Evolutionary conservation across 768 basidiomycete genomes (phyloP).

Genomic region (Strobilomyces dryophilus): DNA sequence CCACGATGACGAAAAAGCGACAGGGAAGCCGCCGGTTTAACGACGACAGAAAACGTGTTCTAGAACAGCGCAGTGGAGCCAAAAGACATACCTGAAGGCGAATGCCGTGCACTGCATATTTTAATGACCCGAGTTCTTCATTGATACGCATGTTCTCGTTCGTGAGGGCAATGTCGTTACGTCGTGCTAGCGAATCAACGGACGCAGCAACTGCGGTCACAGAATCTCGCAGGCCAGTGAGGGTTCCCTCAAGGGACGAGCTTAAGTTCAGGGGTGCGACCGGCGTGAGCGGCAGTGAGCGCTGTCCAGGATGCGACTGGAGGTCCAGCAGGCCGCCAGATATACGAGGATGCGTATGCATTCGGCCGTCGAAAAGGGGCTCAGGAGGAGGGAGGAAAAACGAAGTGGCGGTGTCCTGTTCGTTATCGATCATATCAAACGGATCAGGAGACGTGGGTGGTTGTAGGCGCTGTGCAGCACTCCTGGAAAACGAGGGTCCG

Average conservation of each 20-base stretch:
- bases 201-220: conserved; percentile 55
- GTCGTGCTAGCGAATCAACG: conserved; percentile 56
- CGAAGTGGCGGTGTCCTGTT: conserved; percentile 23
- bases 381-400: conserved; percentile 28
- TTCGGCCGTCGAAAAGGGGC: conserved; percentile 20
- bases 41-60: not conserved
- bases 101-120: conserved; percentile 68
- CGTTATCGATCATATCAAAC: conserved; percentile 18
- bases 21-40: conserved; percentile 1
- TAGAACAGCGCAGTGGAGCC: conserved; percentile 4
- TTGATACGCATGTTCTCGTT: conserved; percentile 69
- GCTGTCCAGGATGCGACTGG: conserved; percentile 19
- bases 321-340: conserved; percentile 19
- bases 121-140: conserved; percentile 69
- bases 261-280: conserved; percentile 63
- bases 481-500: conserved; percentile 20
- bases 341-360: conserved; percentile 12
- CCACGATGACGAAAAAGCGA: conserved; percentile 5
- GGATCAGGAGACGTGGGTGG: conserved; percentile 11
- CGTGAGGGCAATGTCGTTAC: conserved; percentile 61
- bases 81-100: conserved; percentile 63
- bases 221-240: conserved; percentile 55
- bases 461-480: conserved; percentile 11
- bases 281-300: conserved; percentile 28
- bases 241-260: conserved; percentile 59